Conservation (phyloP, 768 basidiomycete species). For the Russula earlei region DNA sequence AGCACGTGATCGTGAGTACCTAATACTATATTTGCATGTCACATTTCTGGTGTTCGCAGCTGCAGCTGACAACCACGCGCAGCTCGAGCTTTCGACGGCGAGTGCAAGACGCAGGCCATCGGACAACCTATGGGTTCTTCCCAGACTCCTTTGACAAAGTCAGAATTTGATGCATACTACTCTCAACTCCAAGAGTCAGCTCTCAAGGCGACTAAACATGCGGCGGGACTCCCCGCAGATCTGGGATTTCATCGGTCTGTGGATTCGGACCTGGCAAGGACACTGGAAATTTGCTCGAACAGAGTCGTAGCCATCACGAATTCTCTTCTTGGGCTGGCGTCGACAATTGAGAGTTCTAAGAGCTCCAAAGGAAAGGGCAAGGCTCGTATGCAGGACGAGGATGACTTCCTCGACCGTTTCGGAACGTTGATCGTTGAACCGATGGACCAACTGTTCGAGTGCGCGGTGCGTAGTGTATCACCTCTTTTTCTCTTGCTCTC, state of each 20-base stretch:
- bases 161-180: conserved; percentile 44
- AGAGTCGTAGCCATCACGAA: conserved; percentile 61
- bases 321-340: conserved; percentile 45
- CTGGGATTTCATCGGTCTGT: conserved; percentile 86
- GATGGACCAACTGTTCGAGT: conserved; percentile 79
- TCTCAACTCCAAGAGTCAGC: conserved; percentile 48
- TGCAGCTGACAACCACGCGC: too few species aligned
- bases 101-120: background rate
- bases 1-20: background rate
- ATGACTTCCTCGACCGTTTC: conserved; percentile 81
- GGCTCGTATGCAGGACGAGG: conserved; percentile 49
- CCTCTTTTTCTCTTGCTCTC: background rate
- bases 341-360: conserved; percentile 32
- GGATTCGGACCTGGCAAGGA: conserved; percentile 55
- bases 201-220: conserved; percentile 52
- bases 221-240: conserved; percentile 59
- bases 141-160: background rate
- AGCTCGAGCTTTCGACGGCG: background rate
- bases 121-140: background rate
- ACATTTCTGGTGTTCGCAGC: too few species aligned
- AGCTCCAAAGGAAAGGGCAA: conserved; percentile 42
- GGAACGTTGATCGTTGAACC: conserved; percentile 68
- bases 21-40: background rate
- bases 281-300: conserved; percentile 60
- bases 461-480: conserved; percentile 45